These are phyloP conservation scores for Boletus rex-veris DNA, from an alignment of 768 basidiomycete genomes.

Conservation along the genomic window DNA sequence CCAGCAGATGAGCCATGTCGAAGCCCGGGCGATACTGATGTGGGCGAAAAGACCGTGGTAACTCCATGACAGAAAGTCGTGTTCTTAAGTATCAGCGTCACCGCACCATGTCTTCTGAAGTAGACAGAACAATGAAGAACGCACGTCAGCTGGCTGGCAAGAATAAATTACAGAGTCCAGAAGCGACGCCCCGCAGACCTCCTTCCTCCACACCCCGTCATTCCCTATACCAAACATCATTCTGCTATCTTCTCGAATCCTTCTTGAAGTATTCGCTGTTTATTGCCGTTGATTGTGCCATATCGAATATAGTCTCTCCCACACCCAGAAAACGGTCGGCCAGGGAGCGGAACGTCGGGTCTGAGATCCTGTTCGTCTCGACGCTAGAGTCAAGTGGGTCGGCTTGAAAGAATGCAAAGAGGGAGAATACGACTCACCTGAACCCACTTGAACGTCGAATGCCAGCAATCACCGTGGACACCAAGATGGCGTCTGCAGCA, in stretches of 20 bases:
- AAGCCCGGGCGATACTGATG: background rate
- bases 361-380: slow-evolving; percentile 65
- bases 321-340: slow-evolving; percentile 81
- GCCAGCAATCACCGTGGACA: slow-evolving; percentile 89
- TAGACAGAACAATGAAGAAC: slow-evolving; percentile 20
- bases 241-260: slow-evolving; percentile 36
- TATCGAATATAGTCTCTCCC: slow-evolving; percentile 87
- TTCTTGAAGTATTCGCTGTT: slow-evolving; percentile 81
- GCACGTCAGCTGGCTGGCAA: slow-evolving; percentile 21
- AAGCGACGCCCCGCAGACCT: slow-evolving; percentile 13
- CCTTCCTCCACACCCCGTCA: slow-evolving; percentile 5
- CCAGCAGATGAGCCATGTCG: background rate
- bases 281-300: slow-evolving; percentile 80
- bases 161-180: slow-evolving; percentile 29
- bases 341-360: slow-evolving; percentile 70
- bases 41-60: slow-evolving; percentile 5
- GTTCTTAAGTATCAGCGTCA: slow-evolving; percentile 5
- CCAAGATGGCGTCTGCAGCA: slow-evolving; percentile 74
- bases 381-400: slow-evolving; percentile 43
- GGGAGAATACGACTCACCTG: slow-evolving; percentile 53
- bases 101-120: slow-evolving; percentile 5
- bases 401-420: background rate
- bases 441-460: slow-evolving; percentile 89
- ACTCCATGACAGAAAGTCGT: slow-evolving; percentile 5
- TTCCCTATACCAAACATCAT: background rate